Base-by-base conservation (phyloP, 2,329 filamentous ascomycete genomes). In the Aspergillus tamarii region DNA sequence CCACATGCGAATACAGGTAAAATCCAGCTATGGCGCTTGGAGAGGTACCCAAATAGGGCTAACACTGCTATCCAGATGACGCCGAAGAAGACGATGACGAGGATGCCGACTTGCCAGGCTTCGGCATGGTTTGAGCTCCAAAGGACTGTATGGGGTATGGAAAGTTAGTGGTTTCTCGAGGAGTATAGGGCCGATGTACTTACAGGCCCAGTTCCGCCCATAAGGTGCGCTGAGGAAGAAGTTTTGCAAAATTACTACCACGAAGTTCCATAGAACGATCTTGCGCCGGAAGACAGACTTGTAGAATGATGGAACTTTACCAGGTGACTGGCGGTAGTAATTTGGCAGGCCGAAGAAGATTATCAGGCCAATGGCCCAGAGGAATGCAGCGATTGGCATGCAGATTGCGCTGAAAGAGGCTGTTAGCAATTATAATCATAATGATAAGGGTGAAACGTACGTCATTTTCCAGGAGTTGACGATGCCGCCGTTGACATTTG, bases 1-100 rank as follows among this genome's bases (percentile, higher is more conserved):
- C 88, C 88, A 64, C 90, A 87, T 53, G 88, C 88, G 66, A 90
- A 89, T 61, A 91, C 84, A 14, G 88, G 88, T 5, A 91, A 77
- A 67, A 90, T 85, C 88, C 88, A 90, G 57, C 83, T 86, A 73
- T 90, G 88, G 19, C 82, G 82, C 67, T 84, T 84, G 19, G 85
- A 86, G n/a, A 89, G 80, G 57, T 79, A 75, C 11, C 81, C 83
- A 67, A 90, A 85, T 59, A 87, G 70, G 32, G 73, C 72, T 5
- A 80, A 70, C 39, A 77, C 60, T 34, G 55, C 67, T 34, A 81
- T 78, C 88, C 88, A 91, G 54, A 89, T 77, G 28, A 87, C 62
- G 36, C 88, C 82, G 60, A 83, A 83, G 72, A 83, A 83, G 12
- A 76, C 65, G 6, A 78, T 62, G 16, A 79, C 73, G 4, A 90